Percentiles rank a stretch among this genome's conserved stretches.
Conservation (phyloP, 2,329 filamentous ascomycete genomes). For the Colletotrichum sp. region DNA sequence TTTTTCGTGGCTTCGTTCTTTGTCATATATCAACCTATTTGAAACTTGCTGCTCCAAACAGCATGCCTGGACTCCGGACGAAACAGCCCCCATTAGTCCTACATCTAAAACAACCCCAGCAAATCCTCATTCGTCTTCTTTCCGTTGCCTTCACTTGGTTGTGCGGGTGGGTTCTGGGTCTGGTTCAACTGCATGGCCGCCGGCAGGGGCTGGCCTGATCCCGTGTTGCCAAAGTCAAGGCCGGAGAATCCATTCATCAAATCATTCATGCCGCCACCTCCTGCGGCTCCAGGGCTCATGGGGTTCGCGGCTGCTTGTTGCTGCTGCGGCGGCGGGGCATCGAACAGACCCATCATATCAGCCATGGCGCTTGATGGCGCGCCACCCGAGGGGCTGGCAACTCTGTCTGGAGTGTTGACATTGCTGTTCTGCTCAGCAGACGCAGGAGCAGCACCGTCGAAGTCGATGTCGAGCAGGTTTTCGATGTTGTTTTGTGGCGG, state of each 20-base stretch:
- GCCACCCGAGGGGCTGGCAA: constrained; percentile 64
- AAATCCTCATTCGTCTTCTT: constrained; percentile 70
- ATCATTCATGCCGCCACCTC: constrained; percentile 76
- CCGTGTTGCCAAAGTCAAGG: constrained; percentile 72
- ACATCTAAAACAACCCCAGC: constrained; percentile 44
- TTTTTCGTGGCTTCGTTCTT: constrained; percentile 20
- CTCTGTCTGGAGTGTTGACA: constrained; percentile 70
- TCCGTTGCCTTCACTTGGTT: constrained; percentile 39
- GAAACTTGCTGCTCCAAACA: constrained; percentile 9
- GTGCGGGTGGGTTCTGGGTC: constrained; percentile 31
- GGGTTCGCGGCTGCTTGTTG: constrained; percentile 39
- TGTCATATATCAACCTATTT: constrained; percentile 22
- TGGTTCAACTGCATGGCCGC: constrained; percentile 62
- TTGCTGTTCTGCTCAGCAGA: constrained; percentile 68
- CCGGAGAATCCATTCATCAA: constrained; percentile 88
- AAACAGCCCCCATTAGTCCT: not conserved
- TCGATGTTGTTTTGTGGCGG: constrained; percentile 80
- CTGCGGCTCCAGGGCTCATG: constrained; percentile 23
- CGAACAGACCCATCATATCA: constrained; percentile 74
- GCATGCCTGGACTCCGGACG: constrained; percentile 18
- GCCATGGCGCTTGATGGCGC: constrained; percentile 56
- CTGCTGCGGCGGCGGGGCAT: constrained; percentile 63
- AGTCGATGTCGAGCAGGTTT: constrained; percentile 95
- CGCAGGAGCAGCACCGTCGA: constrained; percentile 92
- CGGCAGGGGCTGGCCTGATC: constrained; percentile 65